Evolutionary conservation across 345 rosid genomes (phyloP), one percentile per base, ranked within the genome.

Genomic region (Brassica carinata): DNA sequence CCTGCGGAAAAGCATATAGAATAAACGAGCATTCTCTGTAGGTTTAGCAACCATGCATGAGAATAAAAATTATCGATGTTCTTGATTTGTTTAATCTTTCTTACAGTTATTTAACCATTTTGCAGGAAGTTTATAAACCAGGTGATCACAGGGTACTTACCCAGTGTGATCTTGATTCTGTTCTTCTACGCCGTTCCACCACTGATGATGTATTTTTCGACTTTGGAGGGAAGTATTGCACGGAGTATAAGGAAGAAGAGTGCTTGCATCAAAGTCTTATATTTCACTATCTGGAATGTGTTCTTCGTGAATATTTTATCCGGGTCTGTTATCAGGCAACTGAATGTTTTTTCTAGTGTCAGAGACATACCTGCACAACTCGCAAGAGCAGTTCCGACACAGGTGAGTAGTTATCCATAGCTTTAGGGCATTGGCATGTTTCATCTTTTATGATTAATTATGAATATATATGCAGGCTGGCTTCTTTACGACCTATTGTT

Each of bases 241-340:
- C 90, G 90, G 33, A 89, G 99, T 76, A 86, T 87, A 83, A 88
- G 98, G 82, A 95, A 95, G 84, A 88, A 58, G 79, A 93, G 96
- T 81, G 94, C 98, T 17, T 86, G 94, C 83, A 77, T 85, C 83
- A 95, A 95, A 88, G 87, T 93, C 73, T 78, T 93, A 82, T 86
- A 87, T 86, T 95, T 95, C 87, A 91, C 92, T 18, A 93, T 95
- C 79, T 95, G 93, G 99, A 95, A 95, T 69, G 96, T 95, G 68
- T 95, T 93, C 93, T 95, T 95, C 43, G 92, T 90, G 73, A 95
- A 93, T 74, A 87, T 91, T 34, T 84, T 95, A 62, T 90, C 99
- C 0, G 97, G 98, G n/a, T 90, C 97, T 17, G 73, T 93, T 72
- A 90, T 95, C 55, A 82, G 78, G 53, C 90, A 86, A 43, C 13